These are phyloP conservation scores for Boeremia lycopersici DNA, from an alignment of 2,329 filamentous ascomycete species.

Conservation along the genomic window DNA sequence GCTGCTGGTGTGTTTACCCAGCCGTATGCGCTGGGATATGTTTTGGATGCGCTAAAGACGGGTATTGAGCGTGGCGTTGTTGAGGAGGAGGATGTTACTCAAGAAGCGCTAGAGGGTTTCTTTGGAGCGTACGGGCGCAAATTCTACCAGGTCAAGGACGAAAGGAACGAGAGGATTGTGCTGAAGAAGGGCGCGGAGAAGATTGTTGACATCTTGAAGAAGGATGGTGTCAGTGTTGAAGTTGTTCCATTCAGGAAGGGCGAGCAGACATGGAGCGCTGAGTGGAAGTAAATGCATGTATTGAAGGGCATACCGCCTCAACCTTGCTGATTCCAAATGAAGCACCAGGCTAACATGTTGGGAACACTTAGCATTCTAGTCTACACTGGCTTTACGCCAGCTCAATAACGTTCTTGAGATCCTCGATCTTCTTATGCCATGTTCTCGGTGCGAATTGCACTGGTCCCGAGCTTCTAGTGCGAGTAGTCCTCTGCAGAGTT, in stretches of 20 bases:
- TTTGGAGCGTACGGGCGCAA: conserved; percentile 61
- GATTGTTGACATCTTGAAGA: conserved; percentile 61
- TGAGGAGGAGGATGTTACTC: conserved; percentile 59
- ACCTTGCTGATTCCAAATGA: no score
- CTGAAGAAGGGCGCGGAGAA: conserved; percentile 62
- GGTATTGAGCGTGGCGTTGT: conserved; percentile 63
- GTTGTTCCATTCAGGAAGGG: conserved; percentile 71
- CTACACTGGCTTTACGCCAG: neutral
- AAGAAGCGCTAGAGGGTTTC: conserved; percentile 63
- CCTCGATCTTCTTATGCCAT: conserved; percentile 2
- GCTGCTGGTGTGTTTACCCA: conserved; percentile 82
- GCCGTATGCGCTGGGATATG: conserved; percentile 69
- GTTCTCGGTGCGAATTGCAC: neutral
- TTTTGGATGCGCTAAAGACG: conserved; percentile 69
- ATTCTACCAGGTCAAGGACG: conserved; percentile 62
- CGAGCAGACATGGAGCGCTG: conserved; percentile 63
- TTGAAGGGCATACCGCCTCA: no score
- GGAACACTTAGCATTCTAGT: neutral
- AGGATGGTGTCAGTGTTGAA: conserved; percentile 59
- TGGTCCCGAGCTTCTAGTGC: neutral
- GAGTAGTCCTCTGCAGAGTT: neutral
- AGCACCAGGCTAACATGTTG: no score
- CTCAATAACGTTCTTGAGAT: neutral
- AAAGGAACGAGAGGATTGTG: conserved; percentile 58
- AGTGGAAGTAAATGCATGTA: conserved; percentile 36